Base-by-base conservation (phyloP, 2,329 filamentous ascomycete genomes). In the Exophiala alcalophila region DNA sequence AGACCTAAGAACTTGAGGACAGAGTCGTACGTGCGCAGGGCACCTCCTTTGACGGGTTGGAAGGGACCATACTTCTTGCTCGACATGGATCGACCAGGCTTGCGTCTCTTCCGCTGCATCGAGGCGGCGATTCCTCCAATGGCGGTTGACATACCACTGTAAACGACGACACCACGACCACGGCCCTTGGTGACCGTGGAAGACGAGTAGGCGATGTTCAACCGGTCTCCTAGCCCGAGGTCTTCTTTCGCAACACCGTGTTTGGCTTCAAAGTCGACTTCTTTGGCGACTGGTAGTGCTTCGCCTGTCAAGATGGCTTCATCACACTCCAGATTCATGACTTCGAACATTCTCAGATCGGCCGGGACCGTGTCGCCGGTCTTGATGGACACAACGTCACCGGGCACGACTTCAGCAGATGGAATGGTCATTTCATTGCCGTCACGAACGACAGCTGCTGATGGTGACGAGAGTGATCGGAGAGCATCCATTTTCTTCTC, bases 241-340 rank as follows among this genome's bases (percentile, higher is more conserved):
- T 71, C 68, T 20, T 57, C 55, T 36, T 57, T 48, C 23, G 61
- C 56, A 19, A 49, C 44, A 23, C 50, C 53, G 5, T 50, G 43
- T 5, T 61, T 56, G 1, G 57, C 60, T 35, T 65, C 57, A 18
- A 61, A 52, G 15, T 65, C 58, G 1, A 61, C 59, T 21, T 73
- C 68, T 63, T 81, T 75, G 59, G 66, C 69, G 5, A 80, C 73
- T n/a, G 78, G 77, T 5, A 79, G 59, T 16, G 77, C 77, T 63
- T 81, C 78, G 26, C 78, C 78, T 8, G 78, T 81, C 25, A 81
- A 66, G 33, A 80, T 71, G 10, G 77, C 73, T 56, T 81, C 78
- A 49, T 94, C 86, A 52, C 83, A 84, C 35, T 83, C 83, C 46
- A 87, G 68, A 62, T 90, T 90, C 65, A 88, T 78, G 43, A 74